A percentile compares a stretch with the other conserved stretches of the same genome.
These are phyloP conservation scores for Colletotrichum cereale DNA, from an alignment of 2,329 filamentous ascomycete genomes.

Conservation along the genomic window DNA sequence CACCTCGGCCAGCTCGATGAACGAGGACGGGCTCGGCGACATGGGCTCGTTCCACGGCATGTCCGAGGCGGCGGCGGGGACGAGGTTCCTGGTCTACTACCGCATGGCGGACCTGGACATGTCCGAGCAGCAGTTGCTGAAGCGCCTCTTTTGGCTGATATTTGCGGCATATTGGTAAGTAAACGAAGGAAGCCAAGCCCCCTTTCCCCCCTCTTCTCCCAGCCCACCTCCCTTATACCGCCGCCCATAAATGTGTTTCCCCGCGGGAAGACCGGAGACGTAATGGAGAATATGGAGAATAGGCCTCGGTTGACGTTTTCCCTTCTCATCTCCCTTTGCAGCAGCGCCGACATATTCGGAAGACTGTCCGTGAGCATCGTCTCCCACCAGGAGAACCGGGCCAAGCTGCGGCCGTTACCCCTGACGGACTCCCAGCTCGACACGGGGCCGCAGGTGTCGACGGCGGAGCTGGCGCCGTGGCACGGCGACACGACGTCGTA, in stretches of 20 bases:
- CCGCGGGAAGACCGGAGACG: not conserved
- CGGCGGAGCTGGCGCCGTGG: constrained; percentile 43
- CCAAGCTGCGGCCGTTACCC: constrained; percentile 45
- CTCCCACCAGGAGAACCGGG: constrained; percentile 43
- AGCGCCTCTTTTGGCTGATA: constrained; percentile 51
- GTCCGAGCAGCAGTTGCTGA: constrained; percentile 48
- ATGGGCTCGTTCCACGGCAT: constrained; percentile 41
- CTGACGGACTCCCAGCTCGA: constrained; percentile 50
- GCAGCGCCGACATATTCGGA: constrained; percentile 48
- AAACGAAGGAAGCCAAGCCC: not conserved
- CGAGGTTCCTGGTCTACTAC: constrained; percentile 49
- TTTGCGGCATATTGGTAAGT: constrained; percentile 44
- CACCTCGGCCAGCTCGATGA: constrained; percentile 42
- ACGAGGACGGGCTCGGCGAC: constrained; percentile 37
- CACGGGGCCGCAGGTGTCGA: constrained; percentile 28
- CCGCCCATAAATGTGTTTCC: not conserved
- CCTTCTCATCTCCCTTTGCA: constrained; percentile 30
- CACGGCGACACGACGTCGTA: constrained; percentile 50
- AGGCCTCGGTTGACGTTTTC: constrained; percentile 43
- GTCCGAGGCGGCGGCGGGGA: constrained; percentile 47
- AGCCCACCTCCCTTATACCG: not conserved
- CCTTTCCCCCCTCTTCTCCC: not conserved
- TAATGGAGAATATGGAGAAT: not conserved
- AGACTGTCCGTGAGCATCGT: constrained; percentile 45
- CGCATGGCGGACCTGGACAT: constrained; percentile 43